Conservation (phyloP, 139 green algal genomes). For the Closterium sp. region DNA sequence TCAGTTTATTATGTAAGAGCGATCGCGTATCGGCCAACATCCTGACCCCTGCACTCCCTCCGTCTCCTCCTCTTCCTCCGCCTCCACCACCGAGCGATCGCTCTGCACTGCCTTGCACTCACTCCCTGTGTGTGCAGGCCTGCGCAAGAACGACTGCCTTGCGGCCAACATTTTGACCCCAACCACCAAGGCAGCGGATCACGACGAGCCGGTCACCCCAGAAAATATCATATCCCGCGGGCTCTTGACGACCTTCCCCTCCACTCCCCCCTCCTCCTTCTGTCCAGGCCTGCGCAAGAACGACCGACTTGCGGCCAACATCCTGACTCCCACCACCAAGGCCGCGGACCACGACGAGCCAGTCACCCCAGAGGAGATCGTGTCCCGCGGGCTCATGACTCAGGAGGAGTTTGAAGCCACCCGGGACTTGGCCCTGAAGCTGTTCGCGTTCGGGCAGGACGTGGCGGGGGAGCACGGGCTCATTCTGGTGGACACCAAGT, state of each 20-base stretch:
- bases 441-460: slow-evolving; percentile 80
- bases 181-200: no score
- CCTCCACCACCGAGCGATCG: no score
- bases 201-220: no score
- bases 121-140: background rate
- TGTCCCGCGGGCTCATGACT: slow-evolving; percentile 78
- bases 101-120: no score
- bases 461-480: slow-evolving; percentile 79
- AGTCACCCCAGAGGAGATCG: slow-evolving; percentile 72
- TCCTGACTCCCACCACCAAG: slow-evolving; percentile 98
- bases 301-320: slow-evolving; percentile 71
- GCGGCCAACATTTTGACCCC: no score
- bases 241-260: background rate
- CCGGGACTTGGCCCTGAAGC: slow-evolving; percentile 67
- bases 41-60: no score
- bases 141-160: background rate
- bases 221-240: background rate
- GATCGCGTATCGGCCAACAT: no score
- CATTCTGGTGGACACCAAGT: slow-evolving; percentile 90
- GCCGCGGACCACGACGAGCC: slow-evolving; percentile 84
- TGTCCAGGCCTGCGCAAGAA: slow-evolving; percentile 84
- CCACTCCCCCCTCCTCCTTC: background rate
- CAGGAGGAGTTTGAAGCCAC: slow-evolving; percentile 57
- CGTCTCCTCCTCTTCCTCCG: no score
- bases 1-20: no score